Base-by-base conservation (phyloP, 371 early-diverging fungal genomes). In the Coemansia sp. region DNA sequence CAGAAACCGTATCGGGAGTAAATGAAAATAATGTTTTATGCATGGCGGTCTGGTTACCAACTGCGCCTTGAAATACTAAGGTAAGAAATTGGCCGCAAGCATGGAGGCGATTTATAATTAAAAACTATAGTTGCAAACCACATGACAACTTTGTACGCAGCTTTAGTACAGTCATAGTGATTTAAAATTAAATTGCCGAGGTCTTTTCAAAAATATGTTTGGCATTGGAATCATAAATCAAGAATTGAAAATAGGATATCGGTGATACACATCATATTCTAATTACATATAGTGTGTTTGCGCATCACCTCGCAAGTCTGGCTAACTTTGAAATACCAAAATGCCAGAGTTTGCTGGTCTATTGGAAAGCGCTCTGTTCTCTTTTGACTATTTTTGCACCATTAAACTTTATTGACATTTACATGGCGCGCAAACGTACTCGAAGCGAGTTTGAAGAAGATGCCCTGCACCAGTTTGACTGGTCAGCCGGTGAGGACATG, bases 401-500 rank as follows among this genome's bases (percentile, higher is more conserved):
- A 37, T 37, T 37, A 3, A 37, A 37, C 11, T 37, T 37, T 37
- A 37, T 37, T 37, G 9, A 20, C 20, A 20, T 20, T 20, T 20
- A 12, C 58, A 64, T 64, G 65, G 18, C 55, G 18, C 30, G 14
- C 48, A 64, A 56, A 23, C 65, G 65, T 42, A 64, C 33, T 44
- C 54, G 48, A 18, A 47, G 20, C 20, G 57, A 56, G 5, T 33
- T 42, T 33, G 58, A 58, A 20, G 39, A 20, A 20, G 58, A 58
- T 23, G 4, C 39, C 14, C 20, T 58, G 40, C 12, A 28, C 48
- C 65, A 64, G 47, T 65, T 65, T 44, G 68, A 65, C 57, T 68
- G 67, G 68, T 65, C 68, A 8, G 25, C 50, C 2, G 57, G 68
- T 23, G 68, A 66, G 4, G 67, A 57, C 28, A 40, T 68, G 48